phyloP scores from a whole-genome alignment of 2,329 filamentous ascomycete species.

The Sarocladiaceae sp. region DNA sequence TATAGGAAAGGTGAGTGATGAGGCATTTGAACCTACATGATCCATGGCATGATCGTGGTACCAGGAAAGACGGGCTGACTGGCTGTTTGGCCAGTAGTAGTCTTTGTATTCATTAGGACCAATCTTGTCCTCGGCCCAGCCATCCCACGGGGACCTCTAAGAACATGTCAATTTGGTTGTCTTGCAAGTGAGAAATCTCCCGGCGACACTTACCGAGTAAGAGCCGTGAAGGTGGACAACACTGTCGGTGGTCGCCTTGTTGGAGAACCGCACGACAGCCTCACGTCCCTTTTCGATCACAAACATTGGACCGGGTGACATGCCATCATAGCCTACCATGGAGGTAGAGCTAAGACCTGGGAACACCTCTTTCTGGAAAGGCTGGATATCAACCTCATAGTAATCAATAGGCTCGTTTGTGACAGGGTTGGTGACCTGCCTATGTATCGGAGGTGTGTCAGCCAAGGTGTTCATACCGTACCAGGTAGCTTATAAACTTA shows the following conservation, averaged over 20 bases:
- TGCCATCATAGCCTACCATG: constrained; percentile 48
- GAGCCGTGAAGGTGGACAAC: constrained; percentile 53
- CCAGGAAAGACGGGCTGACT: constrained; percentile 1
- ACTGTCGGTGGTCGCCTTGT: constrained; percentile 38
- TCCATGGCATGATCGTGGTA: not conserved
- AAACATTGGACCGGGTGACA: constrained; percentile 50
- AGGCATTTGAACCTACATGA: not conserved
- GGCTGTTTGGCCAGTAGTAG: constrained; percentile 6
- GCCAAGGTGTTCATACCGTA: not conserved
- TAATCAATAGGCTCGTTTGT: constrained; percentile 31
- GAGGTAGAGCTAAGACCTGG: constrained; percentile 26
- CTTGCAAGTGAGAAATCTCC: not conserved
- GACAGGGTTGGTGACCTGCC: constrained; percentile 29
- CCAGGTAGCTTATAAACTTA: constrained; percentile 21
- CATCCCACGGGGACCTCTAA: constrained; percentile 21
- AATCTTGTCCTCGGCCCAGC: constrained; percentile 7
- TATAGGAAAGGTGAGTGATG: not conserved
- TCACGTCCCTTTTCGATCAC: constrained; percentile 43
- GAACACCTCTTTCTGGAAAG: constrained; percentile 30
- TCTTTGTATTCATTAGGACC: not conserved
- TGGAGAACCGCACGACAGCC: constrained; percentile 49
- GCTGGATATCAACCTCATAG: constrained; percentile 29
- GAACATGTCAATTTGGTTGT: not conserved
- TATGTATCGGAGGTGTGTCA: constrained; percentile 11
- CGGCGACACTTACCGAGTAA: constrained; percentile 20